These are phyloP conservation scores for Colletotrichum caudatum DNA, from an alignment of 2,329 filamentous ascomycete genomes.

Conservation along the genomic window DNA sequence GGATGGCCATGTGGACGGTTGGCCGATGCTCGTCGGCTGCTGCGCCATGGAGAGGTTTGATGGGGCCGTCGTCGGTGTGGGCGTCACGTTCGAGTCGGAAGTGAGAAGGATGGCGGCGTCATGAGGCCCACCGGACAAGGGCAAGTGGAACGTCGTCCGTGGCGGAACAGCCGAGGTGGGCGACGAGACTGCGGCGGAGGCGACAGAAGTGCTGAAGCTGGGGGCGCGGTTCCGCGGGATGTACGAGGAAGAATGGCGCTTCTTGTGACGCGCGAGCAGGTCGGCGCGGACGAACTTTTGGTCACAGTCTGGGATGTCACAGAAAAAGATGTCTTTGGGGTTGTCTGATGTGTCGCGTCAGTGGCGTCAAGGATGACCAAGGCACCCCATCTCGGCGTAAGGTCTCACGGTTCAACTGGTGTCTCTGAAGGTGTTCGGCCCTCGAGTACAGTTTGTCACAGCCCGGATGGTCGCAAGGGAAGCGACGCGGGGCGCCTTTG, in stretches of 20 bases:
- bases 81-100: constrained; percentile 53
- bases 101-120: constrained; percentile 61
- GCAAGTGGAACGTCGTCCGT: constrained; percentile 41
- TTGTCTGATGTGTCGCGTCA: constrained; percentile 65
- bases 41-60: constrained; percentile 35
- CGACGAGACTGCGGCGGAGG: constrained; percentile 38
- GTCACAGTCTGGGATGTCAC: constrained; percentile 79
- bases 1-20: constrained; percentile 50
- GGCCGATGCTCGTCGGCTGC: constrained; percentile 42
- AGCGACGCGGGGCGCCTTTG: constrained; percentile 63
- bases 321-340: constrained; percentile 83
- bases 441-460: constrained; percentile 86
- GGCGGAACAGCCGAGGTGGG: constrained; percentile 44
- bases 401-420: constrained; percentile 78
- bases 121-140: constrained; percentile 54
- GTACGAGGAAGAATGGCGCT: constrained; percentile 70
- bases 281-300: constrained; percentile 84
- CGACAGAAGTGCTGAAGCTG: constrained; percentile 57
- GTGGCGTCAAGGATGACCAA: background rate
- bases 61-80: constrained; percentile 45
- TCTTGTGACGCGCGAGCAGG: constrained; percentile 76
- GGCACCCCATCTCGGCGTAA: constrained; percentile 1
- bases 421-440: constrained; percentile 83
- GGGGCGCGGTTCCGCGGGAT: constrained; percentile 63
- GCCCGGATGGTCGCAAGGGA: constrained; percentile 74